A percentile compares a stretch with the other conserved stretches of the same genome.
These are phyloP conservation scores for Hypoxylon subgilvum DNA, from an alignment of 495 filamentous ascomycete species.

Conservation along the genomic window DNA sequence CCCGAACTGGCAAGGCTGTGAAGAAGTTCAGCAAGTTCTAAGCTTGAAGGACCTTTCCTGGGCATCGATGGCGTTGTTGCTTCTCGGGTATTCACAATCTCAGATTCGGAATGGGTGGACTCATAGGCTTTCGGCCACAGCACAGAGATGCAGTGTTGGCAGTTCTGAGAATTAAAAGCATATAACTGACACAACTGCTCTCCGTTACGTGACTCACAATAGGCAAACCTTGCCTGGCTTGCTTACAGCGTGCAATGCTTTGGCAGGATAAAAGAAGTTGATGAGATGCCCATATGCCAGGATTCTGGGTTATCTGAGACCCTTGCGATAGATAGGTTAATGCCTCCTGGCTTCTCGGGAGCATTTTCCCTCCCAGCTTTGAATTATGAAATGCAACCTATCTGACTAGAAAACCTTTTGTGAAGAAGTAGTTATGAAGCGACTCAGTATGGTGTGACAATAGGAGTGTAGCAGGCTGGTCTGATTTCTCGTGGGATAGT, in stretches of 20 bases:
- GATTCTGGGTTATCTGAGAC: too few relatives aligned
- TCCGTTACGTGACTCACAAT: not conserved
- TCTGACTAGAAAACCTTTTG: too few relatives aligned
- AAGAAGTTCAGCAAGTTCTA: conserved; percentile 99
- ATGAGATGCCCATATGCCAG: not conserved
- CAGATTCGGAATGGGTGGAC: conserved; percentile 56
- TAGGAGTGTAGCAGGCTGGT: too few relatives aligned
- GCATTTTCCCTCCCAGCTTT: too few relatives aligned
- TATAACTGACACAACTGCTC: conserved; percentile 20
- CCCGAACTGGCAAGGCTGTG: conserved; percentile 92
- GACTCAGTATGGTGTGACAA: too few relatives aligned
- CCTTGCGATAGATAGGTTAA: too few relatives aligned
- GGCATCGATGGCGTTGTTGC: conserved; percentile 61
- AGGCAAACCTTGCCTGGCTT: not conserved
- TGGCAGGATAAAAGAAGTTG: not conserved
- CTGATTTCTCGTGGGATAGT: too few relatives aligned
- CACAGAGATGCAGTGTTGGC: conserved; percentile 53
- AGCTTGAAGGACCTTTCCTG: conserved; percentile 51
- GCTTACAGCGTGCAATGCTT: not conserved
- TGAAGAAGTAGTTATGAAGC: too few relatives aligned
- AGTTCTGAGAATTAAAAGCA: conserved; percentile 53
- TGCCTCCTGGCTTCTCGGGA: too few relatives aligned
- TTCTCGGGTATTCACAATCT: conserved; percentile 57
- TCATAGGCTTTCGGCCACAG: conserved; percentile 54
- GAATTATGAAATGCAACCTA: too few relatives aligned